Conservation (phyloP, 345 rosid genomes). For the Viola odorata region DNA sequence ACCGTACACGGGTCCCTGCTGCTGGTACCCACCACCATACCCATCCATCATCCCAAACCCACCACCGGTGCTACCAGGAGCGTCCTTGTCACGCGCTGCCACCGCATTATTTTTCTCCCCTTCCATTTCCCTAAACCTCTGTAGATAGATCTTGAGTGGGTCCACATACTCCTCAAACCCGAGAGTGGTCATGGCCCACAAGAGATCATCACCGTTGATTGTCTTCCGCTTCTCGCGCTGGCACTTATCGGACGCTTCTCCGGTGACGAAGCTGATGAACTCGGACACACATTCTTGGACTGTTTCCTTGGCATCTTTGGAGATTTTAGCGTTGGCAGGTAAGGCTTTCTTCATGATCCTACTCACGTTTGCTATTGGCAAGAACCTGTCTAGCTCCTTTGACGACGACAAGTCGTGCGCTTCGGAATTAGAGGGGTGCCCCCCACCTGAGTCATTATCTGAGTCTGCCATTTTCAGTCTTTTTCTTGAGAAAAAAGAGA, state of each 20-base stretch:
- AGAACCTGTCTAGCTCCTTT: slow-evolving; percentile 16
- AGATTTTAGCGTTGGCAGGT: slow-evolving; percentile 21
- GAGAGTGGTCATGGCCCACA: slow-evolving; percentile 22
- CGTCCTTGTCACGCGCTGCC: slow-evolving; percentile 20
- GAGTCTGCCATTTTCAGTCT: slow-evolving; percentile 19
- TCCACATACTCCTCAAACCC: slow-evolving; percentile 23
- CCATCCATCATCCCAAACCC: neutral
- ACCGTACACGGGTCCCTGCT: slow-evolving; percentile 16
- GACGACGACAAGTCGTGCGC: slow-evolving; percentile 2
- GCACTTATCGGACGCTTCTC: slow-evolving; percentile 25
- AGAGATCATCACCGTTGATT: slow-evolving; percentile 21
- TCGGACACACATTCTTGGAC: slow-evolving; percentile 25
- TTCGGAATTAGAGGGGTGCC: neutral
- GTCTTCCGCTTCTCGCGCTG: slow-evolving; percentile 25
- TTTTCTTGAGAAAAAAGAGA: neutral
- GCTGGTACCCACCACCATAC: slow-evolving; percentile 2
- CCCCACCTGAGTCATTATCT: slow-evolving; percentile 22
- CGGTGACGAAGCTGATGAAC: slow-evolving; percentile 24
- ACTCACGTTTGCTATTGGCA: slow-evolving; percentile 22
- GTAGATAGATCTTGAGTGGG: slow-evolving; percentile 17
- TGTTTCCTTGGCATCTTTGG: slow-evolving; percentile 23
- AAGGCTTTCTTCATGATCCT: slow-evolving; percentile 24
- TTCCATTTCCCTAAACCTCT: slow-evolving; percentile 22
- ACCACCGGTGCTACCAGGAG: neutral
- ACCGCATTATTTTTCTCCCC: slow-evolving; percentile 14